These are phyloP conservation scores for Lachnellula willkommii DNA, from an alignment of 2,329 filamentous ascomycete species.

Conservation along the genomic window DNA sequence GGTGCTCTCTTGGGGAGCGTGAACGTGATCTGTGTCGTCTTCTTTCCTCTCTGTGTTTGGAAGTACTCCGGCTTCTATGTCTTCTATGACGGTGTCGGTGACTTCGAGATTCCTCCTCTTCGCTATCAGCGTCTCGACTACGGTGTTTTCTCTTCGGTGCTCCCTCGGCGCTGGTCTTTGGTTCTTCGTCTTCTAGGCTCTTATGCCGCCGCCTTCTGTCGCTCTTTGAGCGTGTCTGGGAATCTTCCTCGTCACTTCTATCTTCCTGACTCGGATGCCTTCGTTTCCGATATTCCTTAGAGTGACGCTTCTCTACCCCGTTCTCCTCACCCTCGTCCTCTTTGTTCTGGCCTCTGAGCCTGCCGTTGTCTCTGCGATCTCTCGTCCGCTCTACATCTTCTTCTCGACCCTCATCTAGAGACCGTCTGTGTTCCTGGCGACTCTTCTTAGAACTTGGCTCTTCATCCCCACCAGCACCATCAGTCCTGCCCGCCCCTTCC, in stretches of 20 bases:
- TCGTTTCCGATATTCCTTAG: not conserved
- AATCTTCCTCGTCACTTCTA: not conserved
- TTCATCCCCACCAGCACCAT: slow-evolving; percentile 18
- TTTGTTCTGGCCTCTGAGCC: not conserved
- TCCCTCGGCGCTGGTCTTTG: not conserved
- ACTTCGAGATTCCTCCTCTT: slow-evolving; percentile 6
- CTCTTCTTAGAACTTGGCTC: slow-evolving; percentile 7
- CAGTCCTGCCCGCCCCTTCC: slow-evolving; percentile 1
- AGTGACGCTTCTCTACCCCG: not conserved
- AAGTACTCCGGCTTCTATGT: slow-evolving; percentile 23
- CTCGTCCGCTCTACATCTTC: not conserved
- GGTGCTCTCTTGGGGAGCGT: slow-evolving; percentile 19
- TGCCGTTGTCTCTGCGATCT: not conserved
- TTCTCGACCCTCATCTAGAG: not conserved
- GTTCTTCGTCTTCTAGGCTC: not conserved
- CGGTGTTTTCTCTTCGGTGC: slow-evolving; percentile 4
- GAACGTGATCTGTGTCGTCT: slow-evolving; percentile 22
- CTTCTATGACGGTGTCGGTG: slow-evolving; percentile 33
- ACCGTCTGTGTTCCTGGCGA: not conserved
- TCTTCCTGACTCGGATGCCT: not conserved
- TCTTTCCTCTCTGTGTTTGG: slow-evolving; percentile 13
- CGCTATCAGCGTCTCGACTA: slow-evolving; percentile 3
- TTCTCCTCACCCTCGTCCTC: not conserved
- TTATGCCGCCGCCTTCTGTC: not conserved
- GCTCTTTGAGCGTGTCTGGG: not conserved